Evolutionary conservation across 2,329 filamentous ascomycete genomes (phyloP), one percentile per base, ranked within the genome.

Genomic region (Paraconiothyrium brasiliense): DNA sequence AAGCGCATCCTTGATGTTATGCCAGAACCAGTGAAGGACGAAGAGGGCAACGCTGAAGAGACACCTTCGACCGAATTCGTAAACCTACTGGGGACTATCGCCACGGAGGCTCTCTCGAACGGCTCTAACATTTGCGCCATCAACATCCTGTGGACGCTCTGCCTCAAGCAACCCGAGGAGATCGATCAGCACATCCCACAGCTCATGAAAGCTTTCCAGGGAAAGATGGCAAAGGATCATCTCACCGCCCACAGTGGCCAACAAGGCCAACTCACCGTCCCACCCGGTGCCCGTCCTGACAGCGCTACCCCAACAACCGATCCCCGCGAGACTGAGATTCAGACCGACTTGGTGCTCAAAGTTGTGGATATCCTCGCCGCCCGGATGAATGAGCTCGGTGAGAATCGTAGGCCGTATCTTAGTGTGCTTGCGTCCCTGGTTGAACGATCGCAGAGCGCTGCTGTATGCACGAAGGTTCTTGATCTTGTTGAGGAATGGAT

Each of bases 401-500:
- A 99, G 69, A 93, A 94, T 74, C 86, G 95, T 47, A 86, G 96
- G 49, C 94, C 95, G 0, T 99, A 98, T 82, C 86, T 99, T 1
- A 98, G 94, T 74, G 94, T 98, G 4, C 84, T 99, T 37, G 95
- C 95, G 4, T 95, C 94, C 20, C 85, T 99, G 24, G 94, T 99
- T 3, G 95, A 99, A 78, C 95, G 97, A 75, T 98, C 95, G 0
- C 87, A 92, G 78, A 95, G 94, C 73, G 90, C 90, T 60, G 86
- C 88, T 22, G 86, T 99, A 8, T 98, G 95, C 78, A 90, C 92
- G 72, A 97, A 97, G 81, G 94, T 99, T 58, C 83, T 99, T 32
- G 89, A 90, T 54, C 94, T 99, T 87, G 94, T 97, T 4, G 94
- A 98, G 76, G 87, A 86, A 35, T 99, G 96, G 96, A 92, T 99